Evolutionary conservation across 2,329 filamentous ascomycete species (phyloP).

Genomic region (Hysterium pulicare): DNA sequence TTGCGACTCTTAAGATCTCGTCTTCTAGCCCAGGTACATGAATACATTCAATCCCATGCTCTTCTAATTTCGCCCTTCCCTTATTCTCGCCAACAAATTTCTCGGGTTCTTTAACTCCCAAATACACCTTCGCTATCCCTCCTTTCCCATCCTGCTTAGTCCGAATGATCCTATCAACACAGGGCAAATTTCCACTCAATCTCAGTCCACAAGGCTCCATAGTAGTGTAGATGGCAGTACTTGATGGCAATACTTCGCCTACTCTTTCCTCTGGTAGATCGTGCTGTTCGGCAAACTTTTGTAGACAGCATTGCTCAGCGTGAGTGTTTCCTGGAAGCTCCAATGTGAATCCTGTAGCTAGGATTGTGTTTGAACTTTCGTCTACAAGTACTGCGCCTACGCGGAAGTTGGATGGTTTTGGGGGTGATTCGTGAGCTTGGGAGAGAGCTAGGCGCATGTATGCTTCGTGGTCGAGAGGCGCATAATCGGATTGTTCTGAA

Average conservation of each 20-base stretch:
- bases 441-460: conserved; percentile 71
- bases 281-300: conserved; percentile 58
- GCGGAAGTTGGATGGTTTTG: conserved; percentile 86
- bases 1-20: conserved; percentile 78
- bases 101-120: conserved; percentile 84
- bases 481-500: conserved; percentile 6
- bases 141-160: conserved; percentile 46
- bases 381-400: conserved; percentile 87
- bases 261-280: conserved; percentile 53
- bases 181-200: conserved; percentile 70
- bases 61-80: conserved; percentile 66
- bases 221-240: conserved; percentile 77
- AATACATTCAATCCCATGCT: conserved; percentile 69
- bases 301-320: conserved; percentile 87
- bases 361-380: conserved; percentile 53
- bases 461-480: conserved; percentile 28
- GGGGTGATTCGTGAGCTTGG: conserved; percentile 75
- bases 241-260: conserved; percentile 48
- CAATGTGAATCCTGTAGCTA: conserved; percentile 84
- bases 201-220: conserved; percentile 81
- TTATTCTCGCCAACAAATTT: conserved; percentile 84
- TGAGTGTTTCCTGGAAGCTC: conserved; percentile 93
- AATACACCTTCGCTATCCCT: conserved; percentile 73
- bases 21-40: conserved; percentile 72
- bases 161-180: conserved; percentile 72